Conservation (phyloP, 306 rosid genomes). For the Casuarina glauca region DNA sequence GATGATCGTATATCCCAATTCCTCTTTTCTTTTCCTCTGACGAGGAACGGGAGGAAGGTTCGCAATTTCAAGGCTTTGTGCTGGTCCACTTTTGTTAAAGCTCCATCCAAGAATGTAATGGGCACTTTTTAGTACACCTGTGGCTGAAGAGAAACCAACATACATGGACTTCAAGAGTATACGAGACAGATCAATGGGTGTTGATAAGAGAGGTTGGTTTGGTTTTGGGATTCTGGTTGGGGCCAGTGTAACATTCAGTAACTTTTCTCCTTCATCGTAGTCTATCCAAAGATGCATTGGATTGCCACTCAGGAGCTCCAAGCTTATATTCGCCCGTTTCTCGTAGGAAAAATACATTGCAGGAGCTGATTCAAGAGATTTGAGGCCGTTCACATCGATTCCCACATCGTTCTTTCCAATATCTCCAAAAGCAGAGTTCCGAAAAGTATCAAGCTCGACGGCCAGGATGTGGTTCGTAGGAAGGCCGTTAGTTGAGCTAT, state of each 20-base stretch:
- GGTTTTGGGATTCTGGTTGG: constrained; percentile 26
- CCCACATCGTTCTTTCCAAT: constrained; percentile 26
- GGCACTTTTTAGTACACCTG: background rate
- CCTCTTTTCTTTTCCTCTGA: background rate
- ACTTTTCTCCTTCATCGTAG: background rate
- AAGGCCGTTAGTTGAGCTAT: background rate
- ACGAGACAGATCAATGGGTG: background rate
- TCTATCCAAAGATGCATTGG: constrained; percentile 23
- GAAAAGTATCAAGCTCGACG: constrained; percentile 18
- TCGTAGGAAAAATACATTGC: constrained; percentile 15
- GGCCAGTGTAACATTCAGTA: constrained; percentile 24
- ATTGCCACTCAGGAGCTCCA: constrained; percentile 27
- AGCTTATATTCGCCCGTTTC: background rate
- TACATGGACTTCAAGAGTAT: constrained; percentile 28
- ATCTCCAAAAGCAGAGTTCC: background rate
- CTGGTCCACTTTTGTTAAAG: constrained; percentile 30
- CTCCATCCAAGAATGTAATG: constrained; percentile 44
- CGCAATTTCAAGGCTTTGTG: constrained; percentile 22
- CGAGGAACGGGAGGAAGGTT: constrained; percentile 18
- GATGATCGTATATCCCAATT: background rate
- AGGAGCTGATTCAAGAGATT: background rate
- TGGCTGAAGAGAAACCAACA: constrained; percentile 39
- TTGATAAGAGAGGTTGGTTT: constrained; percentile 25
- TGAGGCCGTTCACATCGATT: constrained; percentile 30
- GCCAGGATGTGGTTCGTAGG: constrained; percentile 31